A percentile compares a stretch with the other conserved stretches of the same genome.
These are phyloP conservation scores for Lobosporangium transversale DNA, from an alignment of 192 early-diverging fungal genomes.

Conservation along the genomic window DNA sequence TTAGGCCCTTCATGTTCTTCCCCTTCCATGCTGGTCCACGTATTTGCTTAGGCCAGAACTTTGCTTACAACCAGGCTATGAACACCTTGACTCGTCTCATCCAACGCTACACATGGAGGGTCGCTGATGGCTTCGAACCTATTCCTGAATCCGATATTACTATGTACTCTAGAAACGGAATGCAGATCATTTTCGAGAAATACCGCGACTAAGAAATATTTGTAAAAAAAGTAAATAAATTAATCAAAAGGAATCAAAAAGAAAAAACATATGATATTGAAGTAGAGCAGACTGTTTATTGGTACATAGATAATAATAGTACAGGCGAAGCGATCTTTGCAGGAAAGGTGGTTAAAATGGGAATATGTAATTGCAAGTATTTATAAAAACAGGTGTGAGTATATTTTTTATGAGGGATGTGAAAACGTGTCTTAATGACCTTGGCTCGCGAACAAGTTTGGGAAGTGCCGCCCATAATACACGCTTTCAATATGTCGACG, in stretches of 20 bases:
- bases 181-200: conserved; percentile 47
- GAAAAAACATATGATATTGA: background rate
- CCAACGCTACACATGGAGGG: conserved; percentile 43
- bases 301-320: background rate
- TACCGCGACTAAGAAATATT: conserved; percentile 4
- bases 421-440: no score
- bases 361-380: no score
- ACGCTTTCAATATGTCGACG: conserved; percentile 20
- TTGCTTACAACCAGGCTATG: conserved; percentile 54
- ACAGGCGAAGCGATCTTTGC: no score
- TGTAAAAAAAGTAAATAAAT: background rate
- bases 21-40: conserved; percentile 60
- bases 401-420: no score
- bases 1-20: conserved; percentile 58
- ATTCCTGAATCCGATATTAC: conserved; percentile 51
- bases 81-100: conserved; percentile 46
- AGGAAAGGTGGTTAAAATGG: no score
- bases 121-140: conserved; percentile 42
- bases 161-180: conserved; percentile 51
- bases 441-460: no score
- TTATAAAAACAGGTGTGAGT: no score
- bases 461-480: conserved; percentile 5
- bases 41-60: conserved; percentile 51
- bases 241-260: background rate
- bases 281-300: background rate